Conservation (phyloP, 2,329 filamentous ascomycete species). For the Neofusicoccum ribis region DNA sequence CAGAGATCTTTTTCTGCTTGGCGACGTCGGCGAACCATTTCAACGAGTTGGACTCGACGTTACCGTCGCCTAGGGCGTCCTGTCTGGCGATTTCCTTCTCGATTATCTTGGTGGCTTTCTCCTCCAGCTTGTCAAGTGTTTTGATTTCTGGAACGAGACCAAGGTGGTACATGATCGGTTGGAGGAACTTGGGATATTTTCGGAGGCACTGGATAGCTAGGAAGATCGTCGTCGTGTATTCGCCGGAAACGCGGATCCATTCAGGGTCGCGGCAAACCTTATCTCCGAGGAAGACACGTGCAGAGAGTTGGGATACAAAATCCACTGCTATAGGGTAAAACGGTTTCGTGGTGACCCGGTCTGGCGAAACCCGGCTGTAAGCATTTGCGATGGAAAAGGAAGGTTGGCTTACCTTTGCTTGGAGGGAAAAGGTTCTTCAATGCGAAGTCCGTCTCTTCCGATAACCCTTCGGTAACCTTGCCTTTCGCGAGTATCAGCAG, state of each 20-base stretch:
- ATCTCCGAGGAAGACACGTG: neutral
- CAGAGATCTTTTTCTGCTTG: neutral
- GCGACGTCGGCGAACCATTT: neutral
- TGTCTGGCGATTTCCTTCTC: neutral
- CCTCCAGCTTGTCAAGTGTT: neutral
- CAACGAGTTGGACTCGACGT: neutral
- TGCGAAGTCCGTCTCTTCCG: no score
- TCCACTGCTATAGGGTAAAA: neutral
- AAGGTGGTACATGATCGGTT: constrained; percentile 23
- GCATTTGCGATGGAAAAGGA: no score
- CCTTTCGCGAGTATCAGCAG: no score
- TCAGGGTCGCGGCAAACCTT: neutral
- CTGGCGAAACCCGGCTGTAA: neutral
- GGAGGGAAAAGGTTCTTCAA: no score
- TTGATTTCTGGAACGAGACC: neutral
- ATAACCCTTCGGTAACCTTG: no score
- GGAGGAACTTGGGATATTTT: constrained; percentile 35
- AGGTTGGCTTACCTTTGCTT: no score
- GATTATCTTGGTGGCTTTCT: neutral
- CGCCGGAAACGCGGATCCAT: neutral
- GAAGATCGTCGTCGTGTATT: constrained; percentile 25
- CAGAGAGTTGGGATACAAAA: neutral
- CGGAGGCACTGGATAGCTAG: constrained; percentile 32
- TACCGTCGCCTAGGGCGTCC: neutral
- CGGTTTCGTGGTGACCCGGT: neutral